Evolutionary conservation across 73 alveolate species (phyloP).

Genomic region (Paramecium tetraurelia): DNA sequence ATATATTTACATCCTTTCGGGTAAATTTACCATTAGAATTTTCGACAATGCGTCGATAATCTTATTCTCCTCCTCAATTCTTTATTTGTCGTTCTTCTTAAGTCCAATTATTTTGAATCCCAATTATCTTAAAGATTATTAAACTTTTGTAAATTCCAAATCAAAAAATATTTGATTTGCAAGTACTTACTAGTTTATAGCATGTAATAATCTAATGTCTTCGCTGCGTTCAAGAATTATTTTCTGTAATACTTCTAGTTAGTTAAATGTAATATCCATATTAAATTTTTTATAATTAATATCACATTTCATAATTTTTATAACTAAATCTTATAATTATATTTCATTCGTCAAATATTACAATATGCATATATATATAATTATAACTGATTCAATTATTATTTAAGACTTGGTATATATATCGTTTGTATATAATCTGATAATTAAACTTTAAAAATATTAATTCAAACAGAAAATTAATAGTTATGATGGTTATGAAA

Average conservation of each 20-base stretch:
- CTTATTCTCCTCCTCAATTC: constrained; percentile 28
- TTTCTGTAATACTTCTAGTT: background rate
- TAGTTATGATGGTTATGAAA: background rate
- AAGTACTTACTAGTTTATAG: background rate
- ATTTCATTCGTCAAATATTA: background rate
- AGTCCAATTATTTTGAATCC: constrained; percentile 46
- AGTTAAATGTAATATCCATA: constrained; percentile 39
- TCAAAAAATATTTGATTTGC: constrained; percentile 34
- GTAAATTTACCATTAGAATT: constrained; percentile 6
- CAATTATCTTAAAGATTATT: constrained; percentile 10
- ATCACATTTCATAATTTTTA: background rate
- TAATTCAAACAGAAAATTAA: background rate
- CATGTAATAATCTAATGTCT: background rate
- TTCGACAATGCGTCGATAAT: background rate
- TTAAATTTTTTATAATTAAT: background rate
- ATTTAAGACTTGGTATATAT: too few species aligned
- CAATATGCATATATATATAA: too few species aligned
- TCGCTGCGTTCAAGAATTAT: background rate
- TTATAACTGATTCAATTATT: too few species aligned
- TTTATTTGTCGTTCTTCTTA: background rate
- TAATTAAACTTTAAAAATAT: background rate
- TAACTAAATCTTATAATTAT: background rate
- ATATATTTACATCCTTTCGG: constrained; percentile 37
- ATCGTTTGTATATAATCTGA: background rate
- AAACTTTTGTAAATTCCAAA: constrained; percentile 8